Percentiles rank a stretch among this genome's conserved stretches.
Conservation (phyloP, 441 rosid genomes). For the Populus trichocarpa region DNA sequence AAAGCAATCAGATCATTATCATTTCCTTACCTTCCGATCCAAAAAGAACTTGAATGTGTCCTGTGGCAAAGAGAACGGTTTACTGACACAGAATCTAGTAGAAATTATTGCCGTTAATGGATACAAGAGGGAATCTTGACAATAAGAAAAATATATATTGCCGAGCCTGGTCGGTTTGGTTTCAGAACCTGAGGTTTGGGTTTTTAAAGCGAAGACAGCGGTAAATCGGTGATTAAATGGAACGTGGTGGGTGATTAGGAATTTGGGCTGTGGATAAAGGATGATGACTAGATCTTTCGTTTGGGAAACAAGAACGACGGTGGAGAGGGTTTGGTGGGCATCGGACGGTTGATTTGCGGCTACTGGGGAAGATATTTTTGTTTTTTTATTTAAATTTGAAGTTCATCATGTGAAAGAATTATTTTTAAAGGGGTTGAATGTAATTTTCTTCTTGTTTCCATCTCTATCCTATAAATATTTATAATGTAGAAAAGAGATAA, state of each 20-base stretch:
- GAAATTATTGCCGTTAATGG: not conserved
- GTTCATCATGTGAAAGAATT: not conserved
- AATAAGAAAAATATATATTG: not conserved
- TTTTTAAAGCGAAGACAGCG: not conserved
- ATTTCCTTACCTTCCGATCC: not conserved
- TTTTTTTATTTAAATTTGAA: not conserved
- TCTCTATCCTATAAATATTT: too few relatives aligned
- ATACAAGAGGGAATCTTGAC: not conserved
- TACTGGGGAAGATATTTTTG: conserved; percentile 1
- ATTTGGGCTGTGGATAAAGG: not conserved
- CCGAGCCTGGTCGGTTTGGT: conserved; percentile 8
- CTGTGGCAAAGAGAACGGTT: not conserved
- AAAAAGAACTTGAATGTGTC: not conserved
- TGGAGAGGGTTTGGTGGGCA: not conserved
- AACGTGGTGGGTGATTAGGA: not conserved
- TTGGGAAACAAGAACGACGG: conserved; percentile 5
- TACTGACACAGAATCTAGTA: not conserved
- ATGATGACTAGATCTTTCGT: not conserved
- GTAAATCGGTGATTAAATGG: not conserved
- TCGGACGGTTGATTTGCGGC: not conserved
- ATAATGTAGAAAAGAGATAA: too few relatives aligned
- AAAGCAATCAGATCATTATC: not conserved
- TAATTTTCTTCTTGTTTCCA: too few relatives aligned
- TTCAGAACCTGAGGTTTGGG: conserved; percentile 7
- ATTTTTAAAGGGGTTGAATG: too few relatives aligned